Evolutionary conservation across 2,329 filamentous ascomycete genomes (phyloP).

Genomic region (Colletotrichum chrysophilum): DNA sequence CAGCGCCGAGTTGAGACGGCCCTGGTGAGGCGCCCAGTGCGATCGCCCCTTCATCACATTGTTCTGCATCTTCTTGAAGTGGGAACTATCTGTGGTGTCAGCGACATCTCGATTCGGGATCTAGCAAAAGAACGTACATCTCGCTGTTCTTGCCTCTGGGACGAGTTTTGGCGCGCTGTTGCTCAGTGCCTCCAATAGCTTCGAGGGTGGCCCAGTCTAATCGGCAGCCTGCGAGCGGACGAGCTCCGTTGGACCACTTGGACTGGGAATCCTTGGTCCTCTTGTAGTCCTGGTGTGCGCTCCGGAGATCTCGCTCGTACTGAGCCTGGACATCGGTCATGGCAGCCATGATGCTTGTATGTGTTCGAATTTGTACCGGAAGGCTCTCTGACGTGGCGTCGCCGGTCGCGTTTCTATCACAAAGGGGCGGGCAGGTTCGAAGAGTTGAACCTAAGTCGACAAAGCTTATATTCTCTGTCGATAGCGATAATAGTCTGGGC

Average conservation of each 20-base stretch:
- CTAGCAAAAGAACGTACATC: slow-evolving; percentile 29
- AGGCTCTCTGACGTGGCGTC: too few relatives aligned
- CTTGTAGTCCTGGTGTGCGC: slow-evolving; percentile 46
- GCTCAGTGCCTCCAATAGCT: slow-evolving; percentile 28
- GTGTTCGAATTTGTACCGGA: neutral
- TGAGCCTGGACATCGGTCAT: slow-evolving; percentile 21
- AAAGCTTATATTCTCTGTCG: neutral
- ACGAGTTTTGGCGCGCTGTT: slow-evolving; percentile 37
- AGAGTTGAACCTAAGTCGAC: neutral
- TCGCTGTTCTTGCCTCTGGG: slow-evolving; percentile 35
- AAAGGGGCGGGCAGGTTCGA: neutral
- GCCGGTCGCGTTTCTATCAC: neutral
- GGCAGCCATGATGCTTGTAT: slow-evolving; percentile 26
- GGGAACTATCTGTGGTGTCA: neutral
- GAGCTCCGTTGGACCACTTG: slow-evolving; percentile 48
- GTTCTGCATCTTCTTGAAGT: slow-evolving; percentile 25
- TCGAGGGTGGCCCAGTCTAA: slow-evolving; percentile 19
- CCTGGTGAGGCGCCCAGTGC: slow-evolving; percentile 28
- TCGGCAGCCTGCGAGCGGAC: slow-evolving; percentile 32
- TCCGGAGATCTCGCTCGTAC: slow-evolving; percentile 47
- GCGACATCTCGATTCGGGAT: neutral
- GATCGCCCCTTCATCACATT: slow-evolving; percentile 43
- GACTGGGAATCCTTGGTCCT: slow-evolving; percentile 44
- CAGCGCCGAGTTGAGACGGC: slow-evolving; percentile 36
- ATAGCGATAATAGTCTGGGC: neutral